Evolutionary conservation across 2,329 filamentous ascomycete species (phyloP).

Genomic region (Lecanicillium sp.): DNA sequence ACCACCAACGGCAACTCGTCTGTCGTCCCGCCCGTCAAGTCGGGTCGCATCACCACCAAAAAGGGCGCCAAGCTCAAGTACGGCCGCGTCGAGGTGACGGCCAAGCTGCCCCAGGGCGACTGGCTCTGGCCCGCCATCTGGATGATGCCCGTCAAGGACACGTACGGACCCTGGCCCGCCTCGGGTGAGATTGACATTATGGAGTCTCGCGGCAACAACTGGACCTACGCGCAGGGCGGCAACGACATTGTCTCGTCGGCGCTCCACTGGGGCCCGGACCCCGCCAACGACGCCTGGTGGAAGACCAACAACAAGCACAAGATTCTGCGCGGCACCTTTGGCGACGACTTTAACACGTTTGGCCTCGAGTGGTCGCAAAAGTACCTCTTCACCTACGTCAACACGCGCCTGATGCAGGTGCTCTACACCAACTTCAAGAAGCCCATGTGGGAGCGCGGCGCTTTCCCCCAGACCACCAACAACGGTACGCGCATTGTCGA

Average conservation of each 20-base stretch:
- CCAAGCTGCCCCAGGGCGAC: conserved; percentile 69
- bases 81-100: conserved; percentile 73
- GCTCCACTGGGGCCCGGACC: conserved; percentile 75
- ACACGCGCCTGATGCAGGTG: conserved; percentile 72
- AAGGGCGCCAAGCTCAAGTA: conserved; percentile 68
- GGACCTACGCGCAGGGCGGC: conserved; percentile 67
- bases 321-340: conserved; percentile 69
- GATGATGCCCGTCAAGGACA: conserved; percentile 71
- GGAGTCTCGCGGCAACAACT: conserved; percentile 78
- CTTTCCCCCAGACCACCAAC: conserved; percentile 55
- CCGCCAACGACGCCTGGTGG: conserved; percentile 73
- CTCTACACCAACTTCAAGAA: conserved; percentile 70
- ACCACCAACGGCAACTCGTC: conserved; percentile 62
- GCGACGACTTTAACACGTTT: conserved; percentile 64
- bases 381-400: conserved; percentile 82
- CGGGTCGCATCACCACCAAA: conserved; percentile 71
- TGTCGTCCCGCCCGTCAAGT: conserved; percentile 71
- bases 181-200: conserved; percentile 82
- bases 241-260: conserved; percentile 76
- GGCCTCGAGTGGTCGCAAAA: conserved; percentile 84
- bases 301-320: conserved; percentile 71
- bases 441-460: conserved; percentile 62
- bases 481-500: conserved; percentile 62
- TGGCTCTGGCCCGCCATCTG: conserved; percentile 93
- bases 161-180: conserved; percentile 70